phyloP scores from a whole-genome alignment of 1,284 basidiomycete genomes.

The Ceratobasidium sp. region DNA sequence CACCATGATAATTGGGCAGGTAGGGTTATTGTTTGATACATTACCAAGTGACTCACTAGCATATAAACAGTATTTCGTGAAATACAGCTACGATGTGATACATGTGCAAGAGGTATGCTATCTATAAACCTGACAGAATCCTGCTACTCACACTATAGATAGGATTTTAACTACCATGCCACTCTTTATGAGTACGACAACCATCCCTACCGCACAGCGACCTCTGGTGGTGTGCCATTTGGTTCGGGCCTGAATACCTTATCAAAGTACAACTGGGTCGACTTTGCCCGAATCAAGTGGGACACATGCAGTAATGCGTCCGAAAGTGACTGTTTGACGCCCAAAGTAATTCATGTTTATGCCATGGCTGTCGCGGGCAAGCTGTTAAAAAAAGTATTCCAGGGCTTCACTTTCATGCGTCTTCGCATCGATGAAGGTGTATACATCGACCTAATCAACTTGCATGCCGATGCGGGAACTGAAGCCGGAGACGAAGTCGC shows the following conservation, averaged over 20 bases:
- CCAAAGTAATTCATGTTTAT: slow-evolving; percentile 46
- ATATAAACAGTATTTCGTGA: slow-evolving; percentile 46
- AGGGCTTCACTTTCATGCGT: slow-evolving; percentile 52
- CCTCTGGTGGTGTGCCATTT: slow-evolving; percentile 48
- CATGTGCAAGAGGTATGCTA: slow-evolving; percentile 51
- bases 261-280: slow-evolving; percentile 51
- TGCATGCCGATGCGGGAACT: slow-evolving; percentile 53
- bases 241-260: slow-evolving; percentile 54
- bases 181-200: slow-evolving; percentile 51
- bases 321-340: slow-evolving; percentile 52
- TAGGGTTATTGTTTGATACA: slow-evolving; percentile 45
- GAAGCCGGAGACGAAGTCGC: slow-evolving; percentile 50
- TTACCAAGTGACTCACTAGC: slow-evolving; percentile 43
- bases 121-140: too few species aligned
- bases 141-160: too few species aligned
- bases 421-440: slow-evolving; percentile 49
- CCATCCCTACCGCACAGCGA: slow-evolving; percentile 52
- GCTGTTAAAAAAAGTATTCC: too few species aligned
- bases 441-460: slow-evolving; percentile 53
- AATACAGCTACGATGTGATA: slow-evolving; percentile 49
- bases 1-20: slow-evolving; percentile 32
- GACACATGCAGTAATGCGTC: slow-evolving; percentile 49
- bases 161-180: slow-evolving; percentile 55
- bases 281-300: slow-evolving; percentile 51
- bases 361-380: too few species aligned